Evolutionary conservation across 257 asterid species (phyloP), one percentile per base, ranked within the genome.

Genomic region (Ligustrum vulgare): DNA sequence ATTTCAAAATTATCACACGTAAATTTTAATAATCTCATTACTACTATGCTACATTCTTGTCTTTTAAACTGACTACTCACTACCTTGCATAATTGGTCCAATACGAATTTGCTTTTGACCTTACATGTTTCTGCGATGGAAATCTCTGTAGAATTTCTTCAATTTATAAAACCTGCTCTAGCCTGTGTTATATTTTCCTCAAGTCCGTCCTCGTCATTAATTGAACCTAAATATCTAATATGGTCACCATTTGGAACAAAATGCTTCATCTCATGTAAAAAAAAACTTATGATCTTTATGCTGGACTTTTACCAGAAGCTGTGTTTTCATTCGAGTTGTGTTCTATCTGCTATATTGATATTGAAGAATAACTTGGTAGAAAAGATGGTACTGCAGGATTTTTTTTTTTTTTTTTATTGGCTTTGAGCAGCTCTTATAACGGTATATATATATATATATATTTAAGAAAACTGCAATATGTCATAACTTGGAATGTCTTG

Each of bases 291-390:
- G 4, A 45, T 45, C 20, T n/a, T 45, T 15, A 45, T 15, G 56
- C 4, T 15, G 20, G 15, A 45, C 4, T 15, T 45, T 45, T 45
- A 15, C 56, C 3, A 45, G 56, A 56, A 20, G 31, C 13, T 56
- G 9, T 56, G 2, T 2, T 54, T 51, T 54, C 63, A 54, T 54
- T 54, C 9, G 58, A 60, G 33, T 10, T 0, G 5, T n/a, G 31
- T 13, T 54, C 51, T 28, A 66, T 22, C 69, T 54, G 66, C 71
- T 12, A 20, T n/a, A n/a, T n/a, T n/a, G n/a, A n/a, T n/a, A n/a
- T 49, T 69, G 67, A 41, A 11, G 75, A 78, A 41, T 34, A 10
- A 74, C 67, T 49, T 23, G 4, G 43, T 41, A 47, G 41, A 25
- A 32, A 39, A 22, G 69, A 36, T 31, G 56, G n/a, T 35, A 37